Evolutionary conservation across 2,329 filamentous ascomycete genomes (phyloP).

Genomic region (Calonectria leucothoes): DNA sequence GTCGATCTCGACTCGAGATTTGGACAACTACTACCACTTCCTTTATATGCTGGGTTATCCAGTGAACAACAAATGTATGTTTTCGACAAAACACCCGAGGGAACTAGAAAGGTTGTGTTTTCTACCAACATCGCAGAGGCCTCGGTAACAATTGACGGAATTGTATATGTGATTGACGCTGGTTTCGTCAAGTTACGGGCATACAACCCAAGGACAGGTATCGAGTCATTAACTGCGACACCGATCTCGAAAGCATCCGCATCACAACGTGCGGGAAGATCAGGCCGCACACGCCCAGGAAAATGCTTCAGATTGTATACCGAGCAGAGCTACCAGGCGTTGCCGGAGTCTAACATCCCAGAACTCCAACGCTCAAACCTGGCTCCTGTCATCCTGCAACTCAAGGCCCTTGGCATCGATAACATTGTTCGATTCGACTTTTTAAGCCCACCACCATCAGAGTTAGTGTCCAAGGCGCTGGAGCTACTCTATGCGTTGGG

Average conservation of each 20-base stretch:
- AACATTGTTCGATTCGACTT: conserved; percentile 94
- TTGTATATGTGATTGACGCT: conserved; percentile 89
- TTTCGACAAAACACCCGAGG: conserved; percentile 84
- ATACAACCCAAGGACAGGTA: conserved; percentile 85
- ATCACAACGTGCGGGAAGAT: conserved; percentile 89
- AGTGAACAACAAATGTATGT: conserved; percentile 96
- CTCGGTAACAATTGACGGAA: conserved; percentile 92
- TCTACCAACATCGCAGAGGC: conserved; percentile 97
- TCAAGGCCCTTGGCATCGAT: conserved; percentile 95
- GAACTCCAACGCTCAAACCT: conserved; percentile 95
- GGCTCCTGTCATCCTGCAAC: conserved; percentile 86
- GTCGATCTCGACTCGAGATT: conserved; percentile 61
- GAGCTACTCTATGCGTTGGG: conserved; percentile 90
- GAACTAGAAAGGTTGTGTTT: conserved; percentile 90
- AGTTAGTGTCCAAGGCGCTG: conserved; percentile 85
- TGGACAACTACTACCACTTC: conserved; percentile 60
- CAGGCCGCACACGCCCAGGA: conserved; percentile 87
- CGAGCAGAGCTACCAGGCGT: conserved; percentile 72
- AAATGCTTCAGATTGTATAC: conserved; percentile 97
- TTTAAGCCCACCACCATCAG: conserved; percentile 84
- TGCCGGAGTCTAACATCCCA: conserved; percentile 81
- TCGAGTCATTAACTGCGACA: conserved; percentile 86
- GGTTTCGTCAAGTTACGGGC: conserved; percentile 92
- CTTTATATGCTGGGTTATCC: conserved; percentile 88
- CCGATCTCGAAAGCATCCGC: conserved; percentile 91